A percentile compares a stretch with the other conserved stretches of the same genome.
phyloP scores from a whole-genome alignment of 2,329 filamentous ascomycete genomes.

The Sporothrix mexicana region DNA sequence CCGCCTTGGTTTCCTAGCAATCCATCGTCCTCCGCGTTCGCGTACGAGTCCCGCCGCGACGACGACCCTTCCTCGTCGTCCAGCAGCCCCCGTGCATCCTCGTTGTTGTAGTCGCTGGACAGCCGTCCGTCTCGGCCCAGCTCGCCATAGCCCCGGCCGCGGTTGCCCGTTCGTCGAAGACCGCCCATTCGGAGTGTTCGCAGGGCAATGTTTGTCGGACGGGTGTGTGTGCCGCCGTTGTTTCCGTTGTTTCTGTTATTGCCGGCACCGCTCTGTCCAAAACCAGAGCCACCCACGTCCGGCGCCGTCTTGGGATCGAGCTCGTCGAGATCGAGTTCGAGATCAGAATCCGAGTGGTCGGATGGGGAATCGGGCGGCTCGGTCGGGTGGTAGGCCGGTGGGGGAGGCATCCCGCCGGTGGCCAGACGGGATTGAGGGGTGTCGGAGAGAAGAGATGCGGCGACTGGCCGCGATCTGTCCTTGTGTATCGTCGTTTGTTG shows the following conservation, averaged over 20 bases:
- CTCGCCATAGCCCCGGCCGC: slow-evolving; percentile 64
- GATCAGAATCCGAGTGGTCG: slow-evolving; percentile 78
- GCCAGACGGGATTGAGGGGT: slow-evolving; percentile 21
- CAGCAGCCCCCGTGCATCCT: slow-evolving; percentile 50
- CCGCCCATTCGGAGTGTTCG: slow-evolving; percentile 72
- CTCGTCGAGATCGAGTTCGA: slow-evolving; percentile 78
- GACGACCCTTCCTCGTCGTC: slow-evolving; percentile 49
- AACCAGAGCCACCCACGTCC: slow-evolving; percentile 39
- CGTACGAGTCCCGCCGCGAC: slow-evolving; percentile 62
- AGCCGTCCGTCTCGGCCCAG: slow-evolving; percentile 59
- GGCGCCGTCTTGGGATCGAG: slow-evolving; percentile 65
- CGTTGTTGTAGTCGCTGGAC: slow-evolving; percentile 60
- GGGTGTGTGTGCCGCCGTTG: slow-evolving; percentile 32
- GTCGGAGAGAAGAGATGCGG: neutral
- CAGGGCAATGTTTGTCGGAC: slow-evolving; percentile 69
- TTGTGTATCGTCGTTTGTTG: neutral
- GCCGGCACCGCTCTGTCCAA: slow-evolving; percentile 31
- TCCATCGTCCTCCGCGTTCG: slow-evolving; percentile 70
- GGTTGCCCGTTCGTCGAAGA: slow-evolving; percentile 61
- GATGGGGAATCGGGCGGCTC: slow-evolving; percentile 68
- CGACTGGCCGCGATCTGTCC: slow-evolving; percentile 8
- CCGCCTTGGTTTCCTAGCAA: slow-evolving; percentile 59
- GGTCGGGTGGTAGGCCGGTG: slow-evolving; percentile 58
- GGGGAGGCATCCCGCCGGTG: slow-evolving; percentile 62
- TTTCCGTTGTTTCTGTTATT: neutral